Evolutionary conservation across 176 grass and related monocot genomes (phyloP).

Genomic region (Carex pumila): DNA sequence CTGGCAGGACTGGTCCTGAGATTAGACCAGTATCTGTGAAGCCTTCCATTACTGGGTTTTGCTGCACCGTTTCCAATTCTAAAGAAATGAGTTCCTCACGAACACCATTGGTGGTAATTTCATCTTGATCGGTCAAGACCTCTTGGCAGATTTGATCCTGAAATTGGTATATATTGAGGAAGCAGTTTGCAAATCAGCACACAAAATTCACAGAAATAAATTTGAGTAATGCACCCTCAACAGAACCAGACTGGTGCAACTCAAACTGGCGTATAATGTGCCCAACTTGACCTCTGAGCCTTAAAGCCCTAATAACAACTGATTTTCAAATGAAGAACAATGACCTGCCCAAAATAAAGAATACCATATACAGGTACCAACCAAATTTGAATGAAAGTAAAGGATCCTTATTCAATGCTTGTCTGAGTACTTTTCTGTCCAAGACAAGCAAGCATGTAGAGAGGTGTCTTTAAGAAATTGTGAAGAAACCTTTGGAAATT

Average conservation of each 20-base stretch:
- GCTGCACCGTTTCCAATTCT: slow-evolving; percentile 27
- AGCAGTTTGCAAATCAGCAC: not conserved
- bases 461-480: not conserved
- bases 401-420: not conserved
- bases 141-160: slow-evolving; percentile 15
- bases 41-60: slow-evolving; percentile 9
- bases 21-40: slow-evolving; percentile 10
- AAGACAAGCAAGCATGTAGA: slow-evolving; percentile 9
- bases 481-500: not conserved
- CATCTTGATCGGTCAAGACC: not conserved
- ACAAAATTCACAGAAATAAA: not conserved
- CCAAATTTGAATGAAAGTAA: not conserved
- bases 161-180: not conserved
- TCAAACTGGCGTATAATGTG: not conserved
- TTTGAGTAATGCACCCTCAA: not conserved
- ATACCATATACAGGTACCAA: not conserved
- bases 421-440: not conserved
- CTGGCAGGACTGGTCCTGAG: not conserved
- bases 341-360: not conserved
- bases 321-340: not conserved
- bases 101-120: not conserved
- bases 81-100: not conserved
- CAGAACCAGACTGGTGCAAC: not conserved
- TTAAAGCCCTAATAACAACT: not conserved
- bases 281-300: not conserved